phyloP scores from a whole-genome alignment of 1,284 basidiomycete species.

The Papiliotrema nemorosa region DNA sequence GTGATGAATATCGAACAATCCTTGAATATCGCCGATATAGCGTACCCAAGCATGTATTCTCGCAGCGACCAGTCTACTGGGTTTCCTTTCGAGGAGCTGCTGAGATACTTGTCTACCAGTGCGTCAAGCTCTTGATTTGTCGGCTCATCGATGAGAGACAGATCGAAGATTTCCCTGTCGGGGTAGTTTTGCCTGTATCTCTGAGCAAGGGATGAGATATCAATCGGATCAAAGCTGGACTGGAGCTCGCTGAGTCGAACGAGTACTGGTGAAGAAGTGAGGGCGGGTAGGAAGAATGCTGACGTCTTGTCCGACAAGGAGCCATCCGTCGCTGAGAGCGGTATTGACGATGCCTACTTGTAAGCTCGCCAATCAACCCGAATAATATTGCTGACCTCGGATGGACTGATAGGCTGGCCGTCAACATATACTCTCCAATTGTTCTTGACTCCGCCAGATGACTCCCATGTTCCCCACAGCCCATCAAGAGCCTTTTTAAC shows the following conservation, averaged over 20 bases:
- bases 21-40: conserved; percentile 90
- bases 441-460: conserved; percentile 62
- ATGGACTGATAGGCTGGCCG: conserved; percentile 60
- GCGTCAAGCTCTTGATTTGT: conserved; percentile 58
- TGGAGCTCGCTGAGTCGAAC: conserved; percentile 62
- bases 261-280: conserved; percentile 60
- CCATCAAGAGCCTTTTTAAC: conserved; percentile 61
- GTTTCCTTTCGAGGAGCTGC: conserved; percentile 16
- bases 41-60: conserved; percentile 61
- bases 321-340: conserved; percentile 1
- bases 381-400: conserved; percentile 53
- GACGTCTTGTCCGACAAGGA: conserved; percentile 10
- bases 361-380: conserved; percentile 6
- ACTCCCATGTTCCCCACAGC: conserved; percentile 71
- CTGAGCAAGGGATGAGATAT: conserved; percentile 55
- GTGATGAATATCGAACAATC: conserved; percentile 85
- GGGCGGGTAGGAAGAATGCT: conserved; percentile 53
- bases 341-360: too few species aligned
- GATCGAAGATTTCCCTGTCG: conserved; percentile 20
- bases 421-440: conserved; percentile 73
- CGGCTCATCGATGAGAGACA: conserved; percentile 50
- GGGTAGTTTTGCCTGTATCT: conserved; percentile 25
- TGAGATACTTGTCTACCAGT: conserved; percentile 60
- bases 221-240: conserved; percentile 71
- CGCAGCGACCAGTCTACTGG: conserved; percentile 32